Conservation (phyloP, 805 yeast species). For the Candida xyloterini region DNA sequence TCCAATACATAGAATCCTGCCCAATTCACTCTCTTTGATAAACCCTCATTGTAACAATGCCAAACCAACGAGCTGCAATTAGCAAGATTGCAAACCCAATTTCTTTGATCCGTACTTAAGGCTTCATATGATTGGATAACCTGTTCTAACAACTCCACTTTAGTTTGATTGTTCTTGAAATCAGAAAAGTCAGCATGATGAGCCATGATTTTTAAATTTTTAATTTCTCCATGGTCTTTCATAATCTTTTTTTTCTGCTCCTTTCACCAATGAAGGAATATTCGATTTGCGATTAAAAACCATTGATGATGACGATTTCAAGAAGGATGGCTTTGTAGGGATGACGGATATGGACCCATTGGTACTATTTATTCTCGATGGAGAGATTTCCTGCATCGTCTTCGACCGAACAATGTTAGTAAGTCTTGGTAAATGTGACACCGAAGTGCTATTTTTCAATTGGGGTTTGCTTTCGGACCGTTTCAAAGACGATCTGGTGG, state of each 20-base stretch:
- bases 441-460: slow-evolving; percentile 1
- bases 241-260: slow-evolving; percentile 7
- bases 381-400: slow-evolving; percentile 22
- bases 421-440: slow-evolving; percentile 5
- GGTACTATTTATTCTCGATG: slow-evolving; percentile 12
- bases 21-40: slow-evolving; percentile 71
- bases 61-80: slow-evolving; percentile 84
- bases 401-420: slow-evolving; percentile 15
- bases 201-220: slow-evolving; percentile 9
- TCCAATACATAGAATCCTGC: slow-evolving; percentile 79
- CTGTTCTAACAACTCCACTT: slow-evolving; percentile 55
- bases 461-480: slow-evolving; percentile 13
- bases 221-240: slow-evolving; percentile 20
- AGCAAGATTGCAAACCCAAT: slow-evolving; percentile 89
- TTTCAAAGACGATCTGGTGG: slow-evolving; percentile 17
- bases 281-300: slow-evolving; percentile 7
- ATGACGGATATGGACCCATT: neutral
- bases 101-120: slow-evolving; percentile 55
- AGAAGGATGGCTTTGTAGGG: neutral
- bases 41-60: slow-evolving; percentile 71
- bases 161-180: slow-evolving; percentile 39
- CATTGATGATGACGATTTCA: slow-evolving; percentile 3
- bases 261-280: slow-evolving; percentile 15
- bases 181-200: slow-evolving; percentile 77
- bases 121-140: slow-evolving; percentile 64